Evolutionary conservation across 2,329 filamentous ascomycete genomes (phyloP), one percentile per base, ranked within the genome.

Genomic region (Diaporthe capsici): DNA sequence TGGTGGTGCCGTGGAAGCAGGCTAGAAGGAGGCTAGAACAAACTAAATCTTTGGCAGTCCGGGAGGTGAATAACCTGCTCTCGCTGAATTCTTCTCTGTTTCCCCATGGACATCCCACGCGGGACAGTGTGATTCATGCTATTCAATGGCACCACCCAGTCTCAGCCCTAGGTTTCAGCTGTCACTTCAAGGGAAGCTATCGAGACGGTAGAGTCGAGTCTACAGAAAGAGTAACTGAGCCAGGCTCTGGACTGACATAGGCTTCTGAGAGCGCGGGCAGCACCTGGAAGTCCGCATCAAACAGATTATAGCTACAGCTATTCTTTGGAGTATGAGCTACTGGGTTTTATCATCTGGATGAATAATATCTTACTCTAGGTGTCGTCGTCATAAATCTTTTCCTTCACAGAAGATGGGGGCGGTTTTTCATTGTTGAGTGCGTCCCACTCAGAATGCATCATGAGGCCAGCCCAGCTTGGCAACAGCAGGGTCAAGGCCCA

Each of bases 21-120:
- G 15, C 47, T 70, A 70, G 65, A 70, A 70, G 47, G 49, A 22
- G 7, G 34, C 65, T 42, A 70, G 65, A 70, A 70, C 34, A 55
- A 20, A 42, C 22, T 17, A 8, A 12, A 22, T 22, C n/a, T 28
- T 13, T 68, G 65, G 7, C 44, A 37, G 9, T 20, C 2, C 15
- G 20, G 4, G 31, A 53, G 9, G 12, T 53, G 1, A 37, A 17
- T 12, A 17, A 31, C 20, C 25, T 49, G 61, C 42, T 49, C 25
- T 34, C 25, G 25, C 28, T 67, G 42, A 49, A 67, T 49, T 65
- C 61, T 51, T 67, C 44, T 49, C 44, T 51, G 20, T 53, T 51
- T 67, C 12, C 28, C 20, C 63, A n/a, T n/a, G 20, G 61, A 22
- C 47, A 51, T 13, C 28, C 31, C 63, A 68, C 31, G 47, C 22